These are phyloP conservation scores for Claviceps citrina DNA, from an alignment of 2,329 filamentous ascomycete genomes.

Conservation along the genomic window DNA sequence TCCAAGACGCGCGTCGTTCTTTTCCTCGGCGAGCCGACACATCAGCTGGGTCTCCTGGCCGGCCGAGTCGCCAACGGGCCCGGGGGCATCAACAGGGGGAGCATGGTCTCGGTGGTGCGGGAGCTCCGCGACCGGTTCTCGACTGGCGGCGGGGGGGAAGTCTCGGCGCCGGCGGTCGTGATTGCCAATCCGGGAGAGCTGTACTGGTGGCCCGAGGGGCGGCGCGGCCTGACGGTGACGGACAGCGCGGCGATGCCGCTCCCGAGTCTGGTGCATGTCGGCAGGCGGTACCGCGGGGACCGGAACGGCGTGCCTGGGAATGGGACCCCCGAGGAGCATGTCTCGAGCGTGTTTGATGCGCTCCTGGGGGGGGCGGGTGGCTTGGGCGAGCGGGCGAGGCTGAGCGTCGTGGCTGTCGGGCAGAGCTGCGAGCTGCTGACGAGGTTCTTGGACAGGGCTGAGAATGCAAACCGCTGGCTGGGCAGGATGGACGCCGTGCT, in stretches of 20 bases:
- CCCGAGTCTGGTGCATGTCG: slow-evolving; percentile 44
- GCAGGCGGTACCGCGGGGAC: slow-evolving; percentile 32
- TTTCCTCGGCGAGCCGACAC: slow-evolving; percentile 54
- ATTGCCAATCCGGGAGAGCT: slow-evolving; percentile 67
- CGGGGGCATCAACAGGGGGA: slow-evolving; percentile 56
- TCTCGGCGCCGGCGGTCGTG: slow-evolving; percentile 42
- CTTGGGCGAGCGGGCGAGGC: slow-evolving; percentile 30
- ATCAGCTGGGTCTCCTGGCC: slow-evolving; percentile 62
- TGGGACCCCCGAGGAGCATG: slow-evolving; percentile 40
- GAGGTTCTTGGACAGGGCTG: slow-evolving; percentile 40
- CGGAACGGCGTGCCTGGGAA: slow-evolving; percentile 51
- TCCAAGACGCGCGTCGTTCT: slow-evolving; percentile 42
- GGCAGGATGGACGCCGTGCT: slow-evolving; percentile 31
- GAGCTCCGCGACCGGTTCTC: slow-evolving; percentile 24
- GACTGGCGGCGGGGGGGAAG: slow-evolving; percentile 16
- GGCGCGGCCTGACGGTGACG: slow-evolving; percentile 41
- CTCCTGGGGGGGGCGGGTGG: slow-evolving; percentile 36
- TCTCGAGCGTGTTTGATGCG: slow-evolving; percentile 49
- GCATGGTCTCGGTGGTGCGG: slow-evolving; percentile 46
- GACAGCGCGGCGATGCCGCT: slow-evolving; percentile 46
- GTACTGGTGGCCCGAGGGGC: slow-evolving; percentile 54
- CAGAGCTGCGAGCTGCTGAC: slow-evolving; percentile 46
- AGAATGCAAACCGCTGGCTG: slow-evolving; percentile 33
- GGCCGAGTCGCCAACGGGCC: slow-evolving; percentile 48
- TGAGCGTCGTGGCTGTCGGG: slow-evolving; percentile 59